Base-by-base conservation (phyloP, 2,329 filamentous ascomycete species). In the Penicillium sclerotigenum region DNA sequence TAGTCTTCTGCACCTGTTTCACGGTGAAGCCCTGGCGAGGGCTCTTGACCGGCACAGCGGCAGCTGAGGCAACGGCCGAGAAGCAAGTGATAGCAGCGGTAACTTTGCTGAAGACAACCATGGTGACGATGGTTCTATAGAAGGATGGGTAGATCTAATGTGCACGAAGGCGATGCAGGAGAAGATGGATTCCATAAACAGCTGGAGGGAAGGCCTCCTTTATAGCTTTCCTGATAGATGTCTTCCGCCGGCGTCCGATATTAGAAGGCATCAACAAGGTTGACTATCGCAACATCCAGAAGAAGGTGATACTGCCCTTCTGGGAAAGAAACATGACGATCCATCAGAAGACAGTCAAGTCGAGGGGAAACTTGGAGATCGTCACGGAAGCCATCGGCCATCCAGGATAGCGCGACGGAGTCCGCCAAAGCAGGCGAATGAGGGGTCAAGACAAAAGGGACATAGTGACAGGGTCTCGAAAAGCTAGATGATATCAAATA, bases 41-140 rank as follows among this genome's bases (percentile, higher is more conserved):
- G 40, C 57, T 58, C 37, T 59, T 58, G 33, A 59, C 60, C 16
- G 71, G 71, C 41, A 67, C 61, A 47, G 71, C 71, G 36, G 67
- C 60, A 50, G 71, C 71, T 18, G 65, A 69, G 7, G 60, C 62
- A 36, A 67, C 54, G 48, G 66, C 61, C 22, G 69, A 61, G 18
- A 73, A 60, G 56, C 68, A 64, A 45, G 68, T 57, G 34, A 67
- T 48, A 34, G 62, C 58, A 37, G 61, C 58, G 13, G 69, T 65
- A 37, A 70, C 49, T 53, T 68, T 70, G 62, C 62, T 70, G 63
- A 73, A 65, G 64, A 71, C 65, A 58, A 73, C 70, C 71, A 73
- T 73, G 24, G 20, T 69, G 62, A 56, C 68, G 62, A 56, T n/a
- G 31, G 18, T 26, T 26, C 36, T 48, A 40, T 47, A 53, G 43